These are phyloP conservation scores for Coprinopsis strossmayeri DNA, from an alignment of 768 basidiomycete species.

Conservation along the genomic window DNA sequence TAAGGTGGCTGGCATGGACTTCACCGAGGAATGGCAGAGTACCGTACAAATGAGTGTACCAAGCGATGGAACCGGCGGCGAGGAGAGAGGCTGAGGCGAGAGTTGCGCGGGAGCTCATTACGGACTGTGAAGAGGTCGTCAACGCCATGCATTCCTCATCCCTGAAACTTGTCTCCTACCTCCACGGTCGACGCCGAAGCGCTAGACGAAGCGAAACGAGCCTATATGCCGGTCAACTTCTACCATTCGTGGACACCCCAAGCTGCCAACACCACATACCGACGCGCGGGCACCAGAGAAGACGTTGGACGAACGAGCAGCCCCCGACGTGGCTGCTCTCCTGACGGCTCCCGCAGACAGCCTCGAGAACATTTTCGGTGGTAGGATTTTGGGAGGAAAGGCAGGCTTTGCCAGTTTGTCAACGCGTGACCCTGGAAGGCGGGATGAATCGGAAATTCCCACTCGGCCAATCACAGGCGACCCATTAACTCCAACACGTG, in stretches of 20 bases:
- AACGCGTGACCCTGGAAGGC: slow-evolving; percentile 36
- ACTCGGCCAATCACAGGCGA: slow-evolving; percentile 11
- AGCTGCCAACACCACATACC: slow-evolving; percentile 31
- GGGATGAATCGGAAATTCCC: slow-evolving; percentile 44
- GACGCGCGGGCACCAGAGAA: slow-evolving; percentile 39
- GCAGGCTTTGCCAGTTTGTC: slow-evolving; percentile 31
- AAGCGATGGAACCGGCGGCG: slow-evolving; percentile 86
- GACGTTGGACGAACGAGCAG: slow-evolving; percentile 36
- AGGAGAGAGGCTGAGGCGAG: slow-evolving; percentile 70
- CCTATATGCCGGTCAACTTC: too few species aligned
- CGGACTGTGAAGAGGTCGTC: slow-evolving; percentile 35
- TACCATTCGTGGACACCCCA: neutral
- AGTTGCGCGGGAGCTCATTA: slow-evolving; percentile 65
- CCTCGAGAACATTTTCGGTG: slow-evolving; percentile 72
- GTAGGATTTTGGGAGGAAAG: slow-evolving; percentile 35
- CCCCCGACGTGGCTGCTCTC: slow-evolving; percentile 37
- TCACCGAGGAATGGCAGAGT: slow-evolving; percentile 83
- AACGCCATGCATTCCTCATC: slow-evolving; percentile 3
- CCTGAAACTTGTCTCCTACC: slow-evolving; percentile 36
- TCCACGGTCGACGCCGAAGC: slow-evolving; percentile 54
- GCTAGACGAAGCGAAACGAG: slow-evolving; percentile 66
- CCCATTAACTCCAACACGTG: neutral
- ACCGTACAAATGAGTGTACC: slow-evolving; percentile 96
- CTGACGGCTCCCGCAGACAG: slow-evolving; percentile 69
- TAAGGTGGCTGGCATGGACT: slow-evolving; percentile 87